A percentile compares a stretch with the other conserved stretches of the same genome.
phyloP scores from a whole-genome alignment of 306 rosid species.

The Styphnolobium japonicum region DNA sequence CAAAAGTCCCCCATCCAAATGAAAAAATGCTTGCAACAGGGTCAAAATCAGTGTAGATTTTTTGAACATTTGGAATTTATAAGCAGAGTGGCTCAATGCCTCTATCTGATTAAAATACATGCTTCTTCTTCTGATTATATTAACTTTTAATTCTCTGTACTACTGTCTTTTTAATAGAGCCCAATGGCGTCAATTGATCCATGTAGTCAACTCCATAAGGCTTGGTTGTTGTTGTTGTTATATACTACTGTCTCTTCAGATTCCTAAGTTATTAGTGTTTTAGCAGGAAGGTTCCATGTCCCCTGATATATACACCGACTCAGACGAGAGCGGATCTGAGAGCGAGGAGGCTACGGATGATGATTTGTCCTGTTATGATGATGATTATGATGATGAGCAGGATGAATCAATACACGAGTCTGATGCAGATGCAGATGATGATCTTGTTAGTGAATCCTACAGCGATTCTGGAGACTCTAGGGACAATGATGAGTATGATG shows the following conservation, averaged over 20 bases:
- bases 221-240: not conserved
- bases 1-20: not conserved
- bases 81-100: not conserved
- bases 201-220: not conserved
- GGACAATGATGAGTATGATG: constrained; percentile 28
- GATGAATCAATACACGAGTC: constrained; percentile 58
- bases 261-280: constrained; percentile 38
- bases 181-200: not conserved
- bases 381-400: constrained; percentile 58
- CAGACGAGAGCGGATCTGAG: constrained; percentile 79
- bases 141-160: not conserved
- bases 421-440: constrained; percentile 57
- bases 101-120: not conserved
- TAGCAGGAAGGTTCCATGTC: constrained; percentile 77
- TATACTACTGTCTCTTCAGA: constrained; percentile 18
- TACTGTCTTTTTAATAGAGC: not conserved
- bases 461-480: constrained; percentile 53
- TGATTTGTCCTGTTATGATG: constrained; percentile 74
- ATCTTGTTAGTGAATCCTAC: constrained; percentile 48
- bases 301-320: constrained; percentile 69
- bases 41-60: not conserved
- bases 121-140: not conserved
- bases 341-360: constrained; percentile 77
- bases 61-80: not conserved
- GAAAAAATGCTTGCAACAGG: not conserved